Conservation (phyloP, 2,329 filamentous ascomycete genomes). For the Cladophialophora yegresii region DNA sequence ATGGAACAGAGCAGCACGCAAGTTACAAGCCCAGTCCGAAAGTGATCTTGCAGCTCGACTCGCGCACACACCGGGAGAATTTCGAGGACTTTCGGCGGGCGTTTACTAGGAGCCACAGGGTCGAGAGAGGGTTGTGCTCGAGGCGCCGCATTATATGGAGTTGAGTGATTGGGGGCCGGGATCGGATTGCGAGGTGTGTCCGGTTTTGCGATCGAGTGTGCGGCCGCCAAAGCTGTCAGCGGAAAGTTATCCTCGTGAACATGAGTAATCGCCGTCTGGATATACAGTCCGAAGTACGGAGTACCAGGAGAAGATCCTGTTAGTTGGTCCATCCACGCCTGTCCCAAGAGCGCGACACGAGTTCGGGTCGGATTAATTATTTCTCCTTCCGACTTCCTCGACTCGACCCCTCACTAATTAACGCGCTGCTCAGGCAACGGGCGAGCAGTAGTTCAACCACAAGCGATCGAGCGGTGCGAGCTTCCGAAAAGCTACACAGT, state of each 20-base stretch:
- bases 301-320: no score
- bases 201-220: constrained; percentile 15
- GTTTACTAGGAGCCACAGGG: neutral
- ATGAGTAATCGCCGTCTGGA: neutral
- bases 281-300: neutral
- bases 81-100: constrained; percentile 3
- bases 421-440: neutral
- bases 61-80: neutral
- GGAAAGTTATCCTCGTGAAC: neutral
- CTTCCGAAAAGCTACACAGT: no score
- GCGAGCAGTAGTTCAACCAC: neutral
- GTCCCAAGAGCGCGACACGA: neutral
- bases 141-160: constrained; percentile 16
- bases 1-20: neutral
- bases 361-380: neutral
- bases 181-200: constrained; percentile 4
- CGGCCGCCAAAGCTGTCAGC: neutral
- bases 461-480: neutral
- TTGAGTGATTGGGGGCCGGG: constrained; percentile 16
- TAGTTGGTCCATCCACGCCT: no score
- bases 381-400: neutral
- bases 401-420: neutral
- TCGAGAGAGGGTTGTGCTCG: constrained; percentile 9
- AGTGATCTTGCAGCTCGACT: neutral
- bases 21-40: neutral